Evolutionary conservation across 768 basidiomycete species (phyloP).

Genomic region (Calocera cornea): DNA sequence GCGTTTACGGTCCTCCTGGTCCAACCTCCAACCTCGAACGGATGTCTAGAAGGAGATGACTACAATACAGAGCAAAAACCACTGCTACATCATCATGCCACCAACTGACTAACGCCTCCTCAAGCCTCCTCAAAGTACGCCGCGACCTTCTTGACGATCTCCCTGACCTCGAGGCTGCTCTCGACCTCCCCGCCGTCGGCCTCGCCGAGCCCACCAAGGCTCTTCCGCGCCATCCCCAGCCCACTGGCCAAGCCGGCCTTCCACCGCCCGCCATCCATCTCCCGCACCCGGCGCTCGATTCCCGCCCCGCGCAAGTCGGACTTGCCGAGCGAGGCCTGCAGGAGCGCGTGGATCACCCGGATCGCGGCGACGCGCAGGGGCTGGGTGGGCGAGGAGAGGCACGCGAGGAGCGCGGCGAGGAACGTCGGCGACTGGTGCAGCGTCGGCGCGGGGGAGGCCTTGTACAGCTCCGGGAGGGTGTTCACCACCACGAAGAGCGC

Average conservation of each 20-base stretch:
- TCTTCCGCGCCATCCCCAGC: background rate
- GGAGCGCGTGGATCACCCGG: conserved; percentile 45
- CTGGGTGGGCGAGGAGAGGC: conserved; percentile 46
- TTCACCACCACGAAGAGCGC: conserved; percentile 54
- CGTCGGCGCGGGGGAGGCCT: conserved; percentile 41
- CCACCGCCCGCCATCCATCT: conserved; percentile 30
- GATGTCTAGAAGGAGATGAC: too few relatives aligned
- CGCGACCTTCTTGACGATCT: background rate
- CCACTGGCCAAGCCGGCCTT: too few relatives aligned
- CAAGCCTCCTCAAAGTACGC: background rate
- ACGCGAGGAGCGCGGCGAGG: conserved; percentile 39
- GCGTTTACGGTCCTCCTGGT: too few relatives aligned
- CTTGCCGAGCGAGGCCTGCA: conserved; percentile 27
- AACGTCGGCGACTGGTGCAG: conserved; percentile 30
- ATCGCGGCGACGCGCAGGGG: conserved; percentile 47
- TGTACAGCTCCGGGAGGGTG: conserved; percentile 43
- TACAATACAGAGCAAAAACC: too few relatives aligned
- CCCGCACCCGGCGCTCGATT: conserved; percentile 33
- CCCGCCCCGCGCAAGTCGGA: conserved; percentile 32
- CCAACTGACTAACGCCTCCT: background rate
- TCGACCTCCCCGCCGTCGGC: background rate
- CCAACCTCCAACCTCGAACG: too few relatives aligned
- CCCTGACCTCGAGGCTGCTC: background rate
- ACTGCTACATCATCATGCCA: too few relatives aligned
- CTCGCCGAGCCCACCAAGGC: background rate